Evolutionary conservation across 129 eudicot genomes (phyloP).

Genomic region (Scalesia atractyloides): DNA sequence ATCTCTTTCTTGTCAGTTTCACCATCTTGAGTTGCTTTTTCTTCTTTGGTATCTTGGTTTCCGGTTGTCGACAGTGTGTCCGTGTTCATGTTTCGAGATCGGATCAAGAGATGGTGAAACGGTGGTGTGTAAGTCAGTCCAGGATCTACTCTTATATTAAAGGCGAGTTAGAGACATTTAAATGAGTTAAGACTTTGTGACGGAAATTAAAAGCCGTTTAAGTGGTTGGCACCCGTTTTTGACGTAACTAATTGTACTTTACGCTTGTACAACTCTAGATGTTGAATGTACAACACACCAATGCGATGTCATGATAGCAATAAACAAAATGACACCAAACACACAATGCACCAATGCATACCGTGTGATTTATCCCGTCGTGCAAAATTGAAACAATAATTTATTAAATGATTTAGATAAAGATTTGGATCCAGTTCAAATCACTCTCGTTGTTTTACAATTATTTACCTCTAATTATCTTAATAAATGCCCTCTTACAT

Average conservation of each 20-base stretch:
- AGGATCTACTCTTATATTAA: not conserved
- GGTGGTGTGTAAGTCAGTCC: not conserved
- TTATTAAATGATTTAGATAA: too few relatives aligned
- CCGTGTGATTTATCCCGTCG: constrained; percentile 2
- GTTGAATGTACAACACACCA: not conserved
- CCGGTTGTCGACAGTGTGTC: not conserved
- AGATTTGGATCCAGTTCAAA: too few relatives aligned
- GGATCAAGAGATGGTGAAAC: not conserved
- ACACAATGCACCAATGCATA: not conserved
- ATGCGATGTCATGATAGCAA: not conserved
- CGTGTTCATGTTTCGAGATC: constrained; percentile 21
- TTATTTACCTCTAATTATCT: too few relatives aligned
- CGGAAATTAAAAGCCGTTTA: constrained; percentile 3
- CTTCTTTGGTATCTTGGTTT: not conserved
- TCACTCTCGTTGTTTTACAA: too few relatives aligned
- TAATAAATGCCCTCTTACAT: too few relatives aligned
- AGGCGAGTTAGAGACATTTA: not conserved
- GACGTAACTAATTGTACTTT: not conserved
- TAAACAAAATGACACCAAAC: not conserved
- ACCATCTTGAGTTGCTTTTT: not conserved
- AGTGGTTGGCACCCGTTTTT: not conserved
- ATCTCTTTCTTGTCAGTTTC: constrained; percentile 32
- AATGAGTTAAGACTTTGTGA: constrained; percentile 18
- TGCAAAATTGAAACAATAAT: not conserved
- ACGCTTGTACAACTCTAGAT: not conserved